Conservation (phyloP, 352 stramenopile species). For the Thraustochytrium sp. region DNA sequence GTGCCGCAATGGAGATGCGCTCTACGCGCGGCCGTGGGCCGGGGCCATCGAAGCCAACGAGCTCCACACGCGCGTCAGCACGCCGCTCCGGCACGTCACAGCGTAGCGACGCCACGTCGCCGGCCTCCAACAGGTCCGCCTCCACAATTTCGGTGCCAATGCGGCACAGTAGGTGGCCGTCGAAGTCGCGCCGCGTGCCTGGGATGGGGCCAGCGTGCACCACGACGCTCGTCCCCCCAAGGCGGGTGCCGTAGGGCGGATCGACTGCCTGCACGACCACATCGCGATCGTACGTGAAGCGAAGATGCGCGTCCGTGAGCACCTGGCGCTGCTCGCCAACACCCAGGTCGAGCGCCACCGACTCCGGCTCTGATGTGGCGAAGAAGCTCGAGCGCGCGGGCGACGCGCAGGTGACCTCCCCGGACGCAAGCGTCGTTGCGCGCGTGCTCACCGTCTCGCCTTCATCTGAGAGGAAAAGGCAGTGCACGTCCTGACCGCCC, state of each 20-base stretch:
- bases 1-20: background rate
- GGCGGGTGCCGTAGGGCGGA: background rate
- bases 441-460: background rate
- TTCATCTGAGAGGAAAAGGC: background rate
- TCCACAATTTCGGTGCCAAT: slow-evolving; percentile 14
- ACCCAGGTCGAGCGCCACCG: background rate
- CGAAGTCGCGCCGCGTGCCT: background rate
- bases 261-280: background rate
- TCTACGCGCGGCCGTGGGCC: background rate
- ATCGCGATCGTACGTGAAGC: background rate
- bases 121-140: background rate
- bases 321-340: background rate
- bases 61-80: background rate
- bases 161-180: background rate
- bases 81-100: background rate
- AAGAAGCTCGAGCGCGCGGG: no score
- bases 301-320: background rate
- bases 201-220: background rate
- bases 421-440: background rate
- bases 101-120: background rate
- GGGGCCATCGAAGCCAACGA: background rate
- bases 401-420: no score
- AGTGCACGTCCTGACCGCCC: background rate
- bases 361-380: no score
- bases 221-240: background rate